Conservation (phyloP, 345 rosid species). For the Sisymbrium irio region DNA sequence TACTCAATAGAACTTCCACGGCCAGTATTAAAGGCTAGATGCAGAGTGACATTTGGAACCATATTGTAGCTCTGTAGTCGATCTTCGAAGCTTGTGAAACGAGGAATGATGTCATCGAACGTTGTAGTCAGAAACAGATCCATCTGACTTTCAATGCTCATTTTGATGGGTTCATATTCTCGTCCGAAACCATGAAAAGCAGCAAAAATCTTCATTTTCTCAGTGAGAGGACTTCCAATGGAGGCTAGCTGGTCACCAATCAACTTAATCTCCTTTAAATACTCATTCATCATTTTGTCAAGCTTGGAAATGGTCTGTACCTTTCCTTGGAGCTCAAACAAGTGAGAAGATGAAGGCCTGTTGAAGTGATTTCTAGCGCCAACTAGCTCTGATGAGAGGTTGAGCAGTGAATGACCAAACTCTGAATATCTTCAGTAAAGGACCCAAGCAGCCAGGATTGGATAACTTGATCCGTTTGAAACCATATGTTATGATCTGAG, state of each 20-base stretch:
- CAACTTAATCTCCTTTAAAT: not conserved
- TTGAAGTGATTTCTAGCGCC: too few species aligned
- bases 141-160: not conserved
- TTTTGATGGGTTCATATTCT: not conserved
- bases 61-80: not conserved
- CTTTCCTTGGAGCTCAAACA: not conserved
- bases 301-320: not conserved
- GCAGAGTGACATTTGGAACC: too few species aligned
- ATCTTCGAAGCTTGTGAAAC: not conserved
- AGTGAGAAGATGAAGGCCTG: not conserved
- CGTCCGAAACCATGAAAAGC: not conserved
- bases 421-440: too few species aligned
- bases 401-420: too few species aligned
- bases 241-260: not conserved
- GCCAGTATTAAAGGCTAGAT: too few species aligned
- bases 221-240: not conserved
- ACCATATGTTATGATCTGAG: too few species aligned
- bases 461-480: too few species aligned
- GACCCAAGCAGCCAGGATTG: too few species aligned
- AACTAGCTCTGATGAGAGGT: too few species aligned
- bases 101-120: not conserved
- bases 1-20: too few species aligned
- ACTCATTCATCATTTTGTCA: accelerated
- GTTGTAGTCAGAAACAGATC: not conserved
- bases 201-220: not conserved